Base-by-base conservation (phyloP, 768 basidiomycete species). In the Tubosaeta sp. region DNA sequence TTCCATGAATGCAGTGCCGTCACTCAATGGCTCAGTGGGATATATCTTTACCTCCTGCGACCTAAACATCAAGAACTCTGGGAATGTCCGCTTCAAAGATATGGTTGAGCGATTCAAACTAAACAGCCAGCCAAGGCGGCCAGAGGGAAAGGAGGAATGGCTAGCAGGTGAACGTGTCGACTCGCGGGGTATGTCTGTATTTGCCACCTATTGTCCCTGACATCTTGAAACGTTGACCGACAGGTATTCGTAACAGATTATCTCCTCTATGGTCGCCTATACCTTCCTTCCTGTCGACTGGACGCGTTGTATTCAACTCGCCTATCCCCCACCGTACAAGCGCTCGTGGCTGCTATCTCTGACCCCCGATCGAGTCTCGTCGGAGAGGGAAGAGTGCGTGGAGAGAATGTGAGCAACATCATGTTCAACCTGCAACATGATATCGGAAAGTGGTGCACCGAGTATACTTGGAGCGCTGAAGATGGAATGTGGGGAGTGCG, bases 41-140 rank as follows among this genome's bases (percentile, higher is more conserved):
- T 97, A 96, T 63, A 89, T 96, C 51, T 95, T 94, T 66, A 90
- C 88, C 1, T 92, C 92, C 9, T 92, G 89, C 61, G 81, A 88
- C 53, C 73, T 96, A 45, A 76, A 86, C 58, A 76, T 90, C 51
- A 80, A 81, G 59, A 77, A 73, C 31, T 90, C 87, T 13, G 78
- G 80, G 4, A 78, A 80, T 55, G 85, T 90, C 38, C 79, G 79
- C 14, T 86, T 97, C 74, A 91, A 92, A 66, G 84, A 93, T 61
- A 87, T 95, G 76, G 74, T 93, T 34, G 92, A 95, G 57, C 84
- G 87, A 11, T 96, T 95, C 73, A 83, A 79, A 62, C 80, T 94
- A 14, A 90, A 84, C 53, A 85, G 87, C 54, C 83, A 86, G 49
- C 95, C 95, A 9, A 78, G 82, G 44, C 75, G 78, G 64, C 93